Conservation (phyloP, 495 filamentous ascomycete species). For the Penicillium lividum region DNA sequence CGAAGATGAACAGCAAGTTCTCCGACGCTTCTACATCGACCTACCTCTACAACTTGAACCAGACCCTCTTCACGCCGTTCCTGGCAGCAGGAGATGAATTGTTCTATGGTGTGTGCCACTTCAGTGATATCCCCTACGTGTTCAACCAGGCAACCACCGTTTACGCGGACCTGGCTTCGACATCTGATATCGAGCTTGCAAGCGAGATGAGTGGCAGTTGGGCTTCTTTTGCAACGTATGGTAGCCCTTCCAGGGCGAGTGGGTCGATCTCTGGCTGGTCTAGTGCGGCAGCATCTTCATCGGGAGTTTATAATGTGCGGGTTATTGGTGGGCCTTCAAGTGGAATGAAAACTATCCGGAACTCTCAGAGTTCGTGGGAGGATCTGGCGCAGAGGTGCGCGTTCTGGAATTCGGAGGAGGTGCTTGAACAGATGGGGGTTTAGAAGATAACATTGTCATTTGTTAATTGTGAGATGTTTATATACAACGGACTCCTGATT, state of each 20-base stretch:
- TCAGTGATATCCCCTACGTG: conserved; percentile 21
- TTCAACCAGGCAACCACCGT: conserved; percentile 17
- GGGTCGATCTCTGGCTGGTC: conserved; percentile 10
- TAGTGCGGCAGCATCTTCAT: neutral
- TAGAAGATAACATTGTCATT: neutral
- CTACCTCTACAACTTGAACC: conserved; percentile 17
- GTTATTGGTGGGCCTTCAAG: conserved; percentile 14
- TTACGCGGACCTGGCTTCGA: conserved; percentile 7
- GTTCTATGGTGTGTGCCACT: conserved; percentile 14
- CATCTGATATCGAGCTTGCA: conserved; percentile 8
- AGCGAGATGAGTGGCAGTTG: conserved; percentile 18
- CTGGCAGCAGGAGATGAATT: neutral
- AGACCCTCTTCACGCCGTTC: conserved; percentile 13
- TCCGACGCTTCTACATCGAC: conserved; percentile 9
- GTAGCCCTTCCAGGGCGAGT: conserved; percentile 10
- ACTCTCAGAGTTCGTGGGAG: conserved; percentile 5
- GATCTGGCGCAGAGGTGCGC: conserved; percentile 9
- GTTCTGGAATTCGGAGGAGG: conserved; percentile 17
- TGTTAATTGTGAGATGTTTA: no score
- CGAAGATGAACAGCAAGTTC: conserved; percentile 18
- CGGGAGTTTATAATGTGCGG: conserved; percentile 1
- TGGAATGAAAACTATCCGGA: neutral
- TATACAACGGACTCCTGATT: no score
- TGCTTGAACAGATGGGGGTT: conserved; percentile 4
- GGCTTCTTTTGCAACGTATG: conserved; percentile 17